phyloP scores from a whole-genome alignment of 2,329 filamentous ascomycete genomes.

The Trichocomaceae sp. region DNA sequence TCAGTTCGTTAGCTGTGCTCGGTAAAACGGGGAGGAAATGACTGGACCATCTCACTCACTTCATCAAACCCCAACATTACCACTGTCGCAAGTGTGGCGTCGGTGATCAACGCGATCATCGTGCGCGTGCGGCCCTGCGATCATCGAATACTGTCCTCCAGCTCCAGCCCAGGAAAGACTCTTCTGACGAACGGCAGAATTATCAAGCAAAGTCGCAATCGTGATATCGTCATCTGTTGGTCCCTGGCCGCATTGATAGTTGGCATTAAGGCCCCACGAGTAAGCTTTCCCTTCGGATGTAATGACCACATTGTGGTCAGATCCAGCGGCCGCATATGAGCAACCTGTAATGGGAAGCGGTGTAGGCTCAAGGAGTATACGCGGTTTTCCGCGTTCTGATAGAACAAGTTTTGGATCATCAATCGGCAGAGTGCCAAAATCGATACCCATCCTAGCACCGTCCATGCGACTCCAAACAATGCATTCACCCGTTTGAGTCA shows the following conservation, averaged over 20 bases:
- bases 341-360: background rate
- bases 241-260: slow-evolving; percentile 14
- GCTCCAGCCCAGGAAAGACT: slow-evolving; percentile 16
- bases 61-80: slow-evolving; percentile 6
- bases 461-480: slow-evolving; percentile 57
- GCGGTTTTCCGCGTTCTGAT: slow-evolving; percentile 9
- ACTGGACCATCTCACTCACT: background rate
- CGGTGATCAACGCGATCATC: background rate
- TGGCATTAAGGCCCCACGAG: slow-evolving; percentile 15
- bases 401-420: slow-evolving; percentile 8
- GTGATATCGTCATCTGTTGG: slow-evolving; percentile 10
- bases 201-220: slow-evolving; percentile 12
- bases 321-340: slow-evolving; percentile 13
- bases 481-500: slow-evolving; percentile 51
- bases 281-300: slow-evolving; percentile 15
- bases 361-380: slow-evolving; percentile 12
- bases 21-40: background rate
- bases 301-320: slow-evolving; percentile 14
- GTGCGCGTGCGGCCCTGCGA: background rate
- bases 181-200: slow-evolving; percentile 12
- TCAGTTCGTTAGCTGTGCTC: background rate
- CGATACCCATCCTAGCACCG: slow-evolving; percentile 39
- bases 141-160: slow-evolving; percentile 10
- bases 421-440: background rate
- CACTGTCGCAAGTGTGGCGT: slow-evolving; percentile 1